A percentile compares a stretch with the other conserved stretches of the same genome.
phyloP scores from a whole-genome alignment of 2,329 filamentous ascomycete species.

The Cryphonectria carpinicola region DNA sequence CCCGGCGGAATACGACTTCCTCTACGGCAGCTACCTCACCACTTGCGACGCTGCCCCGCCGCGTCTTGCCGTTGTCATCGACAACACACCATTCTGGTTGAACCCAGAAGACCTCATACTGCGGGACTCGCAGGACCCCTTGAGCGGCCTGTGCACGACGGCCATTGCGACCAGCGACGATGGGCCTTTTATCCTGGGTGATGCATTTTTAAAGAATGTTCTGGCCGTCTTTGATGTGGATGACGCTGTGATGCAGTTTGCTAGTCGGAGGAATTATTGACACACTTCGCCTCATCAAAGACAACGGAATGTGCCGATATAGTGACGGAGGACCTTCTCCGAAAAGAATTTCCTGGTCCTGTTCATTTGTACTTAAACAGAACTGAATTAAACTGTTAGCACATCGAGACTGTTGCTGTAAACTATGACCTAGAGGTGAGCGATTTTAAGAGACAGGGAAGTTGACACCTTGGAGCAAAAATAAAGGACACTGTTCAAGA shows the following conservation, averaged over 20 bases:
- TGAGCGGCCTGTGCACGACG: constrained; percentile 53
- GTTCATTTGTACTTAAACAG: neutral
- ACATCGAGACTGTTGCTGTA: neutral
- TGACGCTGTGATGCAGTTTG: constrained; percentile 35
- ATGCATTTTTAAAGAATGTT: constrained; percentile 55
- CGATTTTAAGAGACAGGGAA: neutral
- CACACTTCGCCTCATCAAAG: neutral
- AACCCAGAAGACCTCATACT: constrained; percentile 54
- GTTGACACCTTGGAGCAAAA: neutral
- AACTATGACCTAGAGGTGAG: neutral
- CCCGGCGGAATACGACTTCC: constrained; percentile 49
- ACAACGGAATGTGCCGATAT: neutral
- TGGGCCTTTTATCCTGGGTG: constrained; percentile 54
- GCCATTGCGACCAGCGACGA: constrained; percentile 49
- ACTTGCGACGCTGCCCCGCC: constrained; percentile 53
- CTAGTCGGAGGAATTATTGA: constrained; percentile 33
- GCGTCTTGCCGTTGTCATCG: constrained; percentile 49
- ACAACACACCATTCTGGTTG: constrained; percentile 48
- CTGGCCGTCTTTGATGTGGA: constrained; percentile 46
- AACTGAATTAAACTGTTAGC: neutral
- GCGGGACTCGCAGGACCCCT: constrained; percentile 46
- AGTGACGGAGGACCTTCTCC: too few species aligned
- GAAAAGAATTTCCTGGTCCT: neutral
- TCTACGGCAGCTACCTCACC: constrained; percentile 54
- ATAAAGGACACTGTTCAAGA: neutral